phyloP scores from a whole-genome alignment of 306 rosid genomes.

The Lathyrus tuberosus region DNA sequence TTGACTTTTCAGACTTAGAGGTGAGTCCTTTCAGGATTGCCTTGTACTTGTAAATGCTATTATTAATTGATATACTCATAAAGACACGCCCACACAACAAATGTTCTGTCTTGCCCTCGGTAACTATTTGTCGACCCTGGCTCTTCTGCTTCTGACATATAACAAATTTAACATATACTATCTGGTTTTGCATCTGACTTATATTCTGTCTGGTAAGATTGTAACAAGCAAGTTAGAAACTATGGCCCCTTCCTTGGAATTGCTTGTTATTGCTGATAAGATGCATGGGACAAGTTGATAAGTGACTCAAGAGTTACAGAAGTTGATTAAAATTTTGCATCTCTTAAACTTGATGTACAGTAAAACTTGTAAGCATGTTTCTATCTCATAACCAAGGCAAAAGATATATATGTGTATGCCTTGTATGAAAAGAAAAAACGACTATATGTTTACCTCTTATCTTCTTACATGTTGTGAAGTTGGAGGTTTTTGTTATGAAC shows the following conservation, averaged over 20 bases:
- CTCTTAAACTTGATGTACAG: constrained; percentile 40
- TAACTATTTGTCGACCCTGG: constrained; percentile 18
- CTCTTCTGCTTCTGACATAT: constrained; percentile 31
- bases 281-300: constrained; percentile 42
- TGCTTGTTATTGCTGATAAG: constrained; percentile 40
- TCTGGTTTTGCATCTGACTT: constrained; percentile 39
- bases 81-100: background rate
- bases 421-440: constrained; percentile 8
- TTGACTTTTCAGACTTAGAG: constrained; percentile 99
- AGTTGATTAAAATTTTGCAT: constrained; percentile 44
- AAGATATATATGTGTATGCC: constrained; percentile 19
- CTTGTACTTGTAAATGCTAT: constrained; percentile 23
- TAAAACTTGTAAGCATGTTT: constrained; percentile 43
- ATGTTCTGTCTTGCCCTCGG: constrained; percentile 13
- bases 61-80: constrained; percentile 29
- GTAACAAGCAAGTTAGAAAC: constrained; percentile 40
- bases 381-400: constrained; percentile 37
- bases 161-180: constrained; percentile 30
- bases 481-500: constrained; percentile 22
- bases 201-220: constrained; percentile 37
- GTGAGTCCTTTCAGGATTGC: constrained; percentile 54
- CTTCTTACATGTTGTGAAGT: constrained; percentile 27
- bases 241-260: constrained; percentile 42
- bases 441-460: constrained; percentile 15
- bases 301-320: constrained; percentile 37